These are phyloP conservation scores for Gliomastix tumulicola DNA, from an alignment of 2,329 filamentous ascomycete species.

Conservation along the genomic window DNA sequence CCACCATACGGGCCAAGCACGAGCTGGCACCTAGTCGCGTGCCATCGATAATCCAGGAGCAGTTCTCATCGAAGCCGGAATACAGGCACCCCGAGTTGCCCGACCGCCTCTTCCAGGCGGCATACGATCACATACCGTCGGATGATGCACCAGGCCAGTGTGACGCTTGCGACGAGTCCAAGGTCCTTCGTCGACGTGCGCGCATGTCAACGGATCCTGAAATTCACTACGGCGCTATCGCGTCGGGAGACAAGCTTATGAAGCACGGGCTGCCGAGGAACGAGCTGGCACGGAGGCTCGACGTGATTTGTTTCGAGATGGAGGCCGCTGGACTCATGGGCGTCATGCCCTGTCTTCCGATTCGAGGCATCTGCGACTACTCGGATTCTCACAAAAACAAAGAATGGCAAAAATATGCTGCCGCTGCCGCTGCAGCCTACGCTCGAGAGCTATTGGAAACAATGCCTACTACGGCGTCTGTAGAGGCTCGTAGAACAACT, in stretches of 20 bases:
- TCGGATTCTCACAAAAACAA: constrained; percentile 29
- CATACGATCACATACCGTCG: not conserved
- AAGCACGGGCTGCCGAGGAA: constrained; percentile 15
- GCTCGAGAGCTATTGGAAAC: constrained; percentile 4
- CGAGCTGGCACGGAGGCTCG: constrained; percentile 2
- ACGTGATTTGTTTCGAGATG: constrained; percentile 18
- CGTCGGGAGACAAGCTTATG: constrained; percentile 8
- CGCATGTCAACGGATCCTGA: not conserved
- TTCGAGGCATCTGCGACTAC: constrained; percentile 29
- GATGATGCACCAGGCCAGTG: not conserved
- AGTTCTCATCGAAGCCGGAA: not conserved
- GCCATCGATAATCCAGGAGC: not conserved
- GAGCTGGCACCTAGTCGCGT: not conserved
- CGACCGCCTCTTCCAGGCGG: not conserved
- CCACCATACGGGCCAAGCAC: not conserved
- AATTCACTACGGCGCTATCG: constrained; percentile 9
- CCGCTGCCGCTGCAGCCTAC: constrained; percentile 19
- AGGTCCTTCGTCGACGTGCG: not conserved
- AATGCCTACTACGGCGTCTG: too few species aligned
- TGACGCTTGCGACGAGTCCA: constrained; percentile 3
- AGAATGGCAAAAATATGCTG: constrained; percentile 25
- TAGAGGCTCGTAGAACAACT: not conserved
- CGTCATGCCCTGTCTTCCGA: constrained; percentile 18
- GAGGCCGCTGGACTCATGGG: constrained; percentile 16
- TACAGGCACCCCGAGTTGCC: not conserved